Percentiles rank a stretch among this genome's conserved stretches.
Conservation (phyloP, 2,329 filamentous ascomycete species). For the Alternaria arbusti region DNA sequence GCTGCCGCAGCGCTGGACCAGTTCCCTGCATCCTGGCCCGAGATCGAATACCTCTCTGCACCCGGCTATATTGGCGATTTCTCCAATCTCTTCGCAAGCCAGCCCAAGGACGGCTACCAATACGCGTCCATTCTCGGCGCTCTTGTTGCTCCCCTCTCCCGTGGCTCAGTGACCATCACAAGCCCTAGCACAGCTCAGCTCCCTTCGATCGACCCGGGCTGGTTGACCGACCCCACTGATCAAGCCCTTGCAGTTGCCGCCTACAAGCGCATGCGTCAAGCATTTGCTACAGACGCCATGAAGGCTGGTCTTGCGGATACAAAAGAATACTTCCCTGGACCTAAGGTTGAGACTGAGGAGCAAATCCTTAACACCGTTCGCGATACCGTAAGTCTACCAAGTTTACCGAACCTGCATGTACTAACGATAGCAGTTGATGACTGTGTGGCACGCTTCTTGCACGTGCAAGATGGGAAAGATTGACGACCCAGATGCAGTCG, state of each 20-base stretch:
- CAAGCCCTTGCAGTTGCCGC: conserved; percentile 39
- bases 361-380: conserved; percentile 31
- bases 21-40: conserved; percentile 33
- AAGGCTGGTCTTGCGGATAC: neutral
- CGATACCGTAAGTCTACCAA: conserved; percentile 1
- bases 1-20: conserved; percentile 9
- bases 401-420: neutral
- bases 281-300: conserved; percentile 31
- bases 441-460: conserved; percentile 34
- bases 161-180: conserved; percentile 45
- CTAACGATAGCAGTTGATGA: conserved; percentile 5
- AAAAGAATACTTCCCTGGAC: conserved; percentile 37
- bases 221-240: conserved; percentile 44
- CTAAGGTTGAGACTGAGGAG: conserved; percentile 27
- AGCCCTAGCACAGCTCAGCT: conserved; percentile 29
- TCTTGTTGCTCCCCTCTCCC: conserved; percentile 43
- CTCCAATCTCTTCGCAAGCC: conserved; percentile 18
- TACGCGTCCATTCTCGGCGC: conserved; percentile 42
- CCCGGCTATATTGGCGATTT: conserved; percentile 24
- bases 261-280: conserved; percentile 39
- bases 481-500: conserved; percentile 41
- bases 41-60: conserved; percentile 31
- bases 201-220: conserved; percentile 46
- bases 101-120: conserved; percentile 36
- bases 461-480: conserved; percentile 40